Evolutionary conservation across 805 yeast species (phyloP).

Genomic region (Saturnispora ahearnii): DNA sequence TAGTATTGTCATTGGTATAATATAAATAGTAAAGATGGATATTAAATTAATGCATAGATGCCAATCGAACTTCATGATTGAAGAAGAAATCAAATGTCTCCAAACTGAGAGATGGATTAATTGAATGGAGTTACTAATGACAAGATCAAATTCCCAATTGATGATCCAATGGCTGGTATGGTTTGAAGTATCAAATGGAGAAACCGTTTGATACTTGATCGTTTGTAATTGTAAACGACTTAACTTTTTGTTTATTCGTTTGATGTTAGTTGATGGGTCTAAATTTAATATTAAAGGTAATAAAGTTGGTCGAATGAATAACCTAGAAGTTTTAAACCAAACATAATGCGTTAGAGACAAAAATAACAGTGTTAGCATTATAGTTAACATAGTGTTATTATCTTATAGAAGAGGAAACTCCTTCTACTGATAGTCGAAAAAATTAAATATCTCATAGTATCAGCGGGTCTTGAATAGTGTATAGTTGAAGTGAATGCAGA

Average conservation of each 20-base stretch:
- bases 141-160: background rate
- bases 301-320: background rate
- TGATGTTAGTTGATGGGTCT: background rate
- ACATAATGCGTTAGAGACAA: background rate
- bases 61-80: background rate
- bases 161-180: background rate
- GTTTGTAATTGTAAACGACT: background rate
- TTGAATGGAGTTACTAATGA: conserved; percentile 4
- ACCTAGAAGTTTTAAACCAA: background rate
- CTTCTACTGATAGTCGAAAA: too few relatives aligned
- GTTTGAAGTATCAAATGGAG: background rate
- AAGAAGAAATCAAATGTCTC: background rate
- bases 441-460: too few relatives aligned
- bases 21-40: background rate
- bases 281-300: background rate
- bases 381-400: background rate
- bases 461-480: too few relatives aligned
- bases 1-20: background rate
- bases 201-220: background rate
- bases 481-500: background rate
- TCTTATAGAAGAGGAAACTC: background rate
- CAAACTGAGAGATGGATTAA: background rate
- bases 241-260: background rate
- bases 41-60: background rate
- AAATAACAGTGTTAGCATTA: background rate